phyloP scores from a whole-genome alignment of 345 rosid species.

The Aurinia saxatilis region DNA sequence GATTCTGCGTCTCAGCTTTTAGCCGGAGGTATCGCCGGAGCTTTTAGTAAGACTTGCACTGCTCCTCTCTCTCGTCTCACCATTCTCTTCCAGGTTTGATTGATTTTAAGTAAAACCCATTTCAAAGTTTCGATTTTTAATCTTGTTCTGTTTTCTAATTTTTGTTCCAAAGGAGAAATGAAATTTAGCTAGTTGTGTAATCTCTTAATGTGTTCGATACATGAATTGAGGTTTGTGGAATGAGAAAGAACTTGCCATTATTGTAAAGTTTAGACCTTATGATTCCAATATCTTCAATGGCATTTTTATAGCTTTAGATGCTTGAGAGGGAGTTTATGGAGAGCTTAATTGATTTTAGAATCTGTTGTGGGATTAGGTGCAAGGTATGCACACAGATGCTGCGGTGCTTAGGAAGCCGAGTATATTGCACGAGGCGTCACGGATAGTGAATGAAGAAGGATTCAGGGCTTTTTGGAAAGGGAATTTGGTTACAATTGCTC shows the following conservation, averaged over 20 bases:
- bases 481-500: conserved; percentile 88
- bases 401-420: conserved; percentile 59
- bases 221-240: not conserved
- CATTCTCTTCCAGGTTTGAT: conserved; percentile 82
- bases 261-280: not conserved
- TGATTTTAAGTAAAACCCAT: not conserved
- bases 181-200: not conserved
- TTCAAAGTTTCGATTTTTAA: not conserved
- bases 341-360: not conserved
- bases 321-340: not conserved
- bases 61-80: conserved; percentile 96
- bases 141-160: not conserved
- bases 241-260: not conserved
- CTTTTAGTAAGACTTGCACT: conserved; percentile 92
- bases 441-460: conserved; percentile 79
- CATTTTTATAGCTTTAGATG: not conserved
- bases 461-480: conserved; percentile 95
- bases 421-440: conserved; percentile 80
- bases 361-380: conserved; percentile 44
- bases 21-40: conserved; percentile 95
- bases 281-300: not conserved
- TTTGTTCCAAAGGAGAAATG: not conserved
- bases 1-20: conserved; percentile 76
- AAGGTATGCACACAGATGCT: conserved; percentile 85
- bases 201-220: too few relatives aligned